These are phyloP conservation scores for Ballota nigra DNA, from an alignment of 257 asterid species.

Conservation along the genomic window DNA sequence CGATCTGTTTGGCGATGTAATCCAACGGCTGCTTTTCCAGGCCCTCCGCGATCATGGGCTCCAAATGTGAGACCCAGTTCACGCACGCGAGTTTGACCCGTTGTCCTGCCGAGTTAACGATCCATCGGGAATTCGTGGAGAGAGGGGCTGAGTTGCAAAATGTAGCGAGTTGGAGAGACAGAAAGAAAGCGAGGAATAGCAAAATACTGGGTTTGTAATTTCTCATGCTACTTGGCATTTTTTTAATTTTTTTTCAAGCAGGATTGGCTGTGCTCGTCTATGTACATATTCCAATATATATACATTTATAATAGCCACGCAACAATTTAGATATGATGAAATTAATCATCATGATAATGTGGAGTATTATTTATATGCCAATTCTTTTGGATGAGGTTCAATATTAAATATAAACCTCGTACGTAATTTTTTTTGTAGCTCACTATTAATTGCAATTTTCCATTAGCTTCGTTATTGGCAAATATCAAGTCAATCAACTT, in stretches of 20 bases:
- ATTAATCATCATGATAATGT: no score
- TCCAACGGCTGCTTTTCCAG: slow-evolving; percentile 49
- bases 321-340: no score
- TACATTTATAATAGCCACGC: no score
- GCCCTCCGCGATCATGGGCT: slow-evolving; percentile 70
- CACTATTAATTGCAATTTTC: no score
- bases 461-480: no score
- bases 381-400: no score
- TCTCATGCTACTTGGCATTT: slow-evolving; percentile 2
- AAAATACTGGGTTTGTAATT: background rate
- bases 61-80: slow-evolving; percentile 55
- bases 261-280: background rate
- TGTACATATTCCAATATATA: background rate
- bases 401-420: no score
- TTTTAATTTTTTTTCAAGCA: no score
- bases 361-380: no score
- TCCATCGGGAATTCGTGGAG: slow-evolving; percentile 59
- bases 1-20: slow-evolving; percentile 24
- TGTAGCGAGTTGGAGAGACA: slow-evolving; percentile 1
- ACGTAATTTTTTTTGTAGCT: no score
- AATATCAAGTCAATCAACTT: no score
- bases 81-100: slow-evolving; percentile 63
- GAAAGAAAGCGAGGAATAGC: background rate
- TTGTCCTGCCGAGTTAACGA: slow-evolving; percentile 30
- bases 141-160: slow-evolving; percentile 37